Percentiles rank a stretch among this genome's conserved stretches.
Conservation (phyloP, 2,329 filamentous ascomycete species). For the Calonectria hawksworthii region DNA sequence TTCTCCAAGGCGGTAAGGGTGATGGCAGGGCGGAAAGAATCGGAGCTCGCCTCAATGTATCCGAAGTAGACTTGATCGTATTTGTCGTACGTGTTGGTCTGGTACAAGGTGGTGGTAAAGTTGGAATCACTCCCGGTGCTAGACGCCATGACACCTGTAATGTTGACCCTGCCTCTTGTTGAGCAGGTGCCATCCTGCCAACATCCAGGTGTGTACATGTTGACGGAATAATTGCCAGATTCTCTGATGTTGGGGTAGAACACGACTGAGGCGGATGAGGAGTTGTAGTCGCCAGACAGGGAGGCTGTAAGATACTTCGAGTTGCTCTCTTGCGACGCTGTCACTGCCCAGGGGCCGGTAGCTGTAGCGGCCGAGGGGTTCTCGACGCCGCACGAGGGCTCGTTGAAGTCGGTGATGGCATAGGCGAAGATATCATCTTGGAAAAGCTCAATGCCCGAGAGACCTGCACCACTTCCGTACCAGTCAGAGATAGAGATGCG, state of each 20-base stretch:
- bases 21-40: constrained; percentile 83
- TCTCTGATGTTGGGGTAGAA: constrained; percentile 89
- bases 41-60: constrained; percentile 81
- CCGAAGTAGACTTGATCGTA: constrained; percentile 94
- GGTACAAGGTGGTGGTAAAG: constrained; percentile 77
- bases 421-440: constrained; percentile 88
- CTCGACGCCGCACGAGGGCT: constrained; percentile 81
- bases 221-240: constrained; percentile 92
- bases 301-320: constrained; percentile 83
- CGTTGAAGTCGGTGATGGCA: constrained; percentile 89
- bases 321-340: constrained; percentile 76
- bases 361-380: constrained; percentile 74
- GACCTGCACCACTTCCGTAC: constrained; percentile 87
- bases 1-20: constrained; percentile 79
- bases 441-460: constrained; percentile 89
- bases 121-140: constrained; percentile 58
- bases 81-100: constrained; percentile 97
- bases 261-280: constrained; percentile 76
- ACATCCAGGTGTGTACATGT: constrained; percentile 94
- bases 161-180: constrained; percentile 83
- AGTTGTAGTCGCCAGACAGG: constrained; percentile 68
- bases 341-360: constrained; percentile 81
- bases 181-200: constrained; percentile 81
- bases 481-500: constrained; percentile 87
- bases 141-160: constrained; percentile 79